Evolutionary conservation across 2,329 filamentous ascomycete genomes (phyloP).

Genomic region (Pezicula rhizophila): DNA sequence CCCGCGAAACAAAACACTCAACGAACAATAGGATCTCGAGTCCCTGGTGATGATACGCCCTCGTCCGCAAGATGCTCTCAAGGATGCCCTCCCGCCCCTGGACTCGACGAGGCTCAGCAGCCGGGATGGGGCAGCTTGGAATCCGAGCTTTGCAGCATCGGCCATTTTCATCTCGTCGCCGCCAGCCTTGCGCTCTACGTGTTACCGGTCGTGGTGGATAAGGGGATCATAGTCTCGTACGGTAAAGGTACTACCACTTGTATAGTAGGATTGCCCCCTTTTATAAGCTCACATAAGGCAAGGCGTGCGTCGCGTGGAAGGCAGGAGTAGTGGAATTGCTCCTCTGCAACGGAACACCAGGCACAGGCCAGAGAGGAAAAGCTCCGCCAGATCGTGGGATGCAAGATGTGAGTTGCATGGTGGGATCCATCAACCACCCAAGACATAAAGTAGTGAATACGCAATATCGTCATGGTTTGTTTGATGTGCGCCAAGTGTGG

Average conservation of each 20-base stretch:
- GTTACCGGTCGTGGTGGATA: neutral
- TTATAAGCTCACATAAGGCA: neutral
- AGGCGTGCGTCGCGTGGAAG: neutral
- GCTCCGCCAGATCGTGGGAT: no score
- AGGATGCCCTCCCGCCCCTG: neutral
- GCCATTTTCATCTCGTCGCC: neutral
- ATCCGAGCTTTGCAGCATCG: neutral
- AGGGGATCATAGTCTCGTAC: neutral
- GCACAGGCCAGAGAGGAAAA: neutral
- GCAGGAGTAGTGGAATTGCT: no score
- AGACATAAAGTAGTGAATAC: neutral
- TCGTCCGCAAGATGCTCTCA: neutral
- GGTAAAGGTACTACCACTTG: no score
- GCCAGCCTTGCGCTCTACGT: neutral
- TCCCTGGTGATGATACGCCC: no score
- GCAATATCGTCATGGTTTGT: neutral
- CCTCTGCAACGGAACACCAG: neutral
- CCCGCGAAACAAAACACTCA: neutral
- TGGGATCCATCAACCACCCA: neutral
- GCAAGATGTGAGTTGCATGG: neutral
- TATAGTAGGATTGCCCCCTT: neutral
- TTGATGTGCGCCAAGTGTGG: neutral
- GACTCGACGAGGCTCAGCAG: neutral
- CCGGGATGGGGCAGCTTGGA: neutral
- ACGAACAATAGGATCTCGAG: neutral